These are phyloP conservation scores for Tolypocladium nubicola DNA, from an alignment of 2,329 filamentous ascomycete genomes.

Conservation along the genomic window DNA sequence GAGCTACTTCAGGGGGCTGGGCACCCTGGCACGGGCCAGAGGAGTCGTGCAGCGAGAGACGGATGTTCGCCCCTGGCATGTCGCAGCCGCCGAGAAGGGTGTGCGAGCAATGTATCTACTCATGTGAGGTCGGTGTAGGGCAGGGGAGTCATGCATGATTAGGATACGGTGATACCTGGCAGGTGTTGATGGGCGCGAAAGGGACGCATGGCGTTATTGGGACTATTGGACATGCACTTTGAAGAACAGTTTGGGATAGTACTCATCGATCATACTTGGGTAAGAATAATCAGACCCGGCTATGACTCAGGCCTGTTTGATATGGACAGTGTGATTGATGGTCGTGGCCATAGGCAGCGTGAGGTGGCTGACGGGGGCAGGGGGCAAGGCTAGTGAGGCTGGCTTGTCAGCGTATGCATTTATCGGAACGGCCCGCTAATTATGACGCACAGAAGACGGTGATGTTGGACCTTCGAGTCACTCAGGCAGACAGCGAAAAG, in stretches of 20 bases:
- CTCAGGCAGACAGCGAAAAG: background rate
- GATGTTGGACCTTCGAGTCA: background rate
- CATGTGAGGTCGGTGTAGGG: slow-evolving; percentile 34
- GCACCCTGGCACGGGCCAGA: slow-evolving; percentile 56
- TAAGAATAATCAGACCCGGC: background rate
- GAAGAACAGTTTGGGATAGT: background rate
- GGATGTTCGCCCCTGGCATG: slow-evolving; percentile 67
- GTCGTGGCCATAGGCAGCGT: background rate
- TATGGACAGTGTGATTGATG: background rate
- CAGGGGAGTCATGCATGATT: background rate
- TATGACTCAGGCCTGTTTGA: background rate
- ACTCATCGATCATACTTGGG: background rate
- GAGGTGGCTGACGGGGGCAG: background rate
- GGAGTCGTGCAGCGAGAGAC: slow-evolving; percentile 48
- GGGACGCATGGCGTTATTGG: background rate
- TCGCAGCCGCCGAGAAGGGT: slow-evolving; percentile 60
- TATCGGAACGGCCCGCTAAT: background rate
- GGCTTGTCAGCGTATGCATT: background rate
- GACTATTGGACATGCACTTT: background rate
- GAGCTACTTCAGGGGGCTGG: slow-evolving; percentile 56
- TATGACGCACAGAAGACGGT: background rate
- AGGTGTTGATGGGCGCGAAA: background rate
- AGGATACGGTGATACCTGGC: background rate
- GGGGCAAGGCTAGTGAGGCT: background rate
- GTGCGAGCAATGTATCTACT: slow-evolving; percentile 53